A percentile compares a stretch with the other conserved stretches of the same genome.
Evolutionary conservation across 164 flowering plant genomes (phyloP).

Genomic region (Annona squamosa): DNA sequence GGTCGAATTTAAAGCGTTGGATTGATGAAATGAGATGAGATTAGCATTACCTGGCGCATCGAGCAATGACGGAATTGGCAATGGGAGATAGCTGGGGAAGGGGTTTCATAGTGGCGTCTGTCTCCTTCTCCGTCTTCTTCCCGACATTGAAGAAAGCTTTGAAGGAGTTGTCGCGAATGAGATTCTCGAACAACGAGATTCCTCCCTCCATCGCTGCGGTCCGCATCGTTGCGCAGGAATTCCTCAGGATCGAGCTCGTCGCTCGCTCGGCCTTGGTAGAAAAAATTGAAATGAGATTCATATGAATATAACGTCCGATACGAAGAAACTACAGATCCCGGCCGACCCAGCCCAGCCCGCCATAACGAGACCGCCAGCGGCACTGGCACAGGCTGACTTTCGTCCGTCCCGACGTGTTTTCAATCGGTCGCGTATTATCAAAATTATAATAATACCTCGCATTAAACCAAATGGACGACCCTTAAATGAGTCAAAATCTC

Average conservation of each 20-base stretch:
- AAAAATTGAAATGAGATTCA: background rate
- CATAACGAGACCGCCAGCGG: too few species aligned
- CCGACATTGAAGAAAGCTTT: conserved; percentile 17
- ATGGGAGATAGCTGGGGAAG: conserved; percentile 30
- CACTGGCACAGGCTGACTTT: too few species aligned
- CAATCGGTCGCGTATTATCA: too few species aligned
- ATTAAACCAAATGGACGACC: too few species aligned
- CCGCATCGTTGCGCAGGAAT: background rate
- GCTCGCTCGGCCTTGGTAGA: background rate
- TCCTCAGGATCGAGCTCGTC: background rate
- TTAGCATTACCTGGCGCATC: conserved; percentile 34
- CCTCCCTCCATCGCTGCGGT: conserved; percentile 10
- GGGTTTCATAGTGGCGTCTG: conserved; percentile 5
- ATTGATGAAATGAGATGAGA: background rate
- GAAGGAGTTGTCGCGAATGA: conserved; percentile 16
- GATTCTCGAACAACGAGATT: conserved; percentile 7
- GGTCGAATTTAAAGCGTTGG: background rate
- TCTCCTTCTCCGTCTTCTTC: background rate
- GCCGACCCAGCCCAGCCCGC: too few species aligned
- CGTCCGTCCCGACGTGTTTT: too few species aligned
- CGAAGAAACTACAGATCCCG: background rate
- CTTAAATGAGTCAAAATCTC: too few species aligned
- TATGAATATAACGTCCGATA: too few species aligned
- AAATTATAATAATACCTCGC: too few species aligned
- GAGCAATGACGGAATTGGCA: conserved; percentile 34